Evolutionary conservation across 2,329 filamentous ascomycete genomes (phyloP), one percentile per base, ranked within the genome.

Genomic region (Shiraia bambusicola): DNA sequence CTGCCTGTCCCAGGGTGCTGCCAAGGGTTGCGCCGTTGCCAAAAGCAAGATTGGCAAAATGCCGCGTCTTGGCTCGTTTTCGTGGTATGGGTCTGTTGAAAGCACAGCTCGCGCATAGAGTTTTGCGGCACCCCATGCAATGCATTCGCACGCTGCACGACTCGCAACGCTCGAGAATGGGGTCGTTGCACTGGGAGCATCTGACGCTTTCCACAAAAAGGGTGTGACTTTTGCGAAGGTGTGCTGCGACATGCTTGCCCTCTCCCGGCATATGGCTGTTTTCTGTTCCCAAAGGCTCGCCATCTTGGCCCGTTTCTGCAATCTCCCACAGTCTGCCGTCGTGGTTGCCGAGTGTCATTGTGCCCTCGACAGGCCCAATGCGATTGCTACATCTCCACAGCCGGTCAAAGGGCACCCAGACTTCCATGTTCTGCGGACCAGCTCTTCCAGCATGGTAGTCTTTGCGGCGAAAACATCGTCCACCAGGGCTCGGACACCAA

Each of bases 141-240:
- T 81, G 79, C 79, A 82, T 81, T 50, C 78, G 68, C 12, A 81
- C 76, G 42, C 78, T 81, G 60, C 79, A 82, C 44, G 80, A 78
- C 60, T 82, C 79, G 54, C 79, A 82, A 34, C 79, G 66, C 58
- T 82, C 79, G 28, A 71, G 56, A 30, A 82, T 80, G 24, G 65
- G 54, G 30, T 78, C 76, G 34, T 70, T 68, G 63, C 79, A 82
- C 42, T 74, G 72, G 34, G 79, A 72, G 56, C 79, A 82, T 40
- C 73, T 74, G 51, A 80, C 65, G 27, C 75, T 66, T 15, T 80
- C 70, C 11, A 80, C 67, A 49, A 81, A 82, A 3, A 66, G 70
- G 31, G 53, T 71, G 54, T 81, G 77, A 47, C 77, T 80, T 41
- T 63, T 70, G 28, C 79, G 73, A 10, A 78, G 60, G 65, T 82